Percentiles rank a stretch among this genome's conserved stretches.
These are phyloP conservation scores for Lepidopterella palustris DNA, from an alignment of 495 filamentous ascomycete species.

Conservation along the genomic window DNA sequence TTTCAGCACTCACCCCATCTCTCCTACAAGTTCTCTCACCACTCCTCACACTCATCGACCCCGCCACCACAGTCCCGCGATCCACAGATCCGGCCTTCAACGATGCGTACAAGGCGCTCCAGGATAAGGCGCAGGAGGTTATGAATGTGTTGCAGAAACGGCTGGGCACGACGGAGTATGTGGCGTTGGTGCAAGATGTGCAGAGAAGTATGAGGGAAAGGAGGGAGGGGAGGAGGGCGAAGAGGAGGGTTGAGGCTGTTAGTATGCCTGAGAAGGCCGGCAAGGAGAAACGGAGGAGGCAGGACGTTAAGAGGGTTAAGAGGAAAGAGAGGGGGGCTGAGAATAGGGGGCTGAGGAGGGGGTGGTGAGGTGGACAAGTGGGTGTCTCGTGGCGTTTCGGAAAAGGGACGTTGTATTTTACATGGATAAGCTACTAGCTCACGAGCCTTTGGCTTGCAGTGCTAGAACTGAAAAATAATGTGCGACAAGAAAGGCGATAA, in stretches of 20 bases:
- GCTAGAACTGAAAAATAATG: no score
- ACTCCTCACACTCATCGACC: constrained; percentile 75
- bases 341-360: constrained; percentile 63
- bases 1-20: constrained; percentile 51
- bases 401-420: no score
- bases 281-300: constrained; percentile 74
- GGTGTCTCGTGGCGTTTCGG: not conserved
- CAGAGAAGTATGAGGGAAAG: constrained; percentile 60
- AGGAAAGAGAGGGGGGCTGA: constrained; percentile 68
- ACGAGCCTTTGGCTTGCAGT: no score
- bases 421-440: no score
- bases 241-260: constrained; percentile 81
- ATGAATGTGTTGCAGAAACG: constrained; percentile 72
- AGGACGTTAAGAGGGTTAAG: constrained; percentile 75
- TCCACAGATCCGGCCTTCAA: constrained; percentile 61
- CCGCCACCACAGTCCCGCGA: constrained; percentile 60
- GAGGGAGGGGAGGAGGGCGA: constrained; percentile 64
- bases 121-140: constrained; percentile 61
- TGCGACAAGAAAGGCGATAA: no score
- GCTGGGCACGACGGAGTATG: constrained; percentile 73
- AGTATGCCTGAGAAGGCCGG: constrained; percentile 70
- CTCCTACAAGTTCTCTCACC: constrained; percentile 67
- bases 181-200: constrained; percentile 59
- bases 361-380: constrained; percentile 55
- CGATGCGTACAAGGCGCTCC: constrained; percentile 58